Percentiles rank a stretch among this genome's conserved stretches.
Evolutionary conservation across 257 asterid genomes (phyloP).

Genomic region (Fraxinus excelsior): DNA sequence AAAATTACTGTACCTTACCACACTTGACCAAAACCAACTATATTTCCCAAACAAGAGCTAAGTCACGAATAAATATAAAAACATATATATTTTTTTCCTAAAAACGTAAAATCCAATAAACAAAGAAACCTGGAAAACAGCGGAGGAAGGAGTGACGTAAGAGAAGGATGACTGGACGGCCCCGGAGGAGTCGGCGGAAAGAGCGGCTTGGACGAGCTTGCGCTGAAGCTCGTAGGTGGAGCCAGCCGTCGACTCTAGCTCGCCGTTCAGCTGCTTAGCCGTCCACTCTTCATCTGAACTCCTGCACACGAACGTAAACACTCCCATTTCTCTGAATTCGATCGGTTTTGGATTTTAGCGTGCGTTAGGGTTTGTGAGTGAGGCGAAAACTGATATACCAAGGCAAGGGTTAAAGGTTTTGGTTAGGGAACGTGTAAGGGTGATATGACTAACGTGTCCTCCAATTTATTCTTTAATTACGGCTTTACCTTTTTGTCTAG

Average conservation of each 20-base stretch:
- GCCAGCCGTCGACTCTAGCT: conserved; percentile 50
- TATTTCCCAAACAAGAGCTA: too few relatives aligned
- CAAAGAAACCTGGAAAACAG: conserved; percentile 71
- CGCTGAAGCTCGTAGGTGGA: conserved; percentile 65
- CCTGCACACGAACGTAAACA: conserved; percentile 54
- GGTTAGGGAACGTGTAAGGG: background rate
- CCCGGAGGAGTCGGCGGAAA: conserved; percentile 65
- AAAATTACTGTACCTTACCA: background rate
- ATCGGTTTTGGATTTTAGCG: background rate
- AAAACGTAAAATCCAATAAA: background rate
- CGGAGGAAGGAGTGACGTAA: conserved; percentile 64
- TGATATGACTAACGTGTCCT: conserved; percentile 27
- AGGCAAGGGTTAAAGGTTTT: conserved; percentile 32
- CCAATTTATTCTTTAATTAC: conserved; percentile 13
- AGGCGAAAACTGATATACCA: background rate
- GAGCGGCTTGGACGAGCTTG: conserved; percentile 76
- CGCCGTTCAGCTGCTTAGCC: conserved; percentile 65
- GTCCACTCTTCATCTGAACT: conserved; percentile 55
- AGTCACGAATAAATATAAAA: background rate
- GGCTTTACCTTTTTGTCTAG: too few relatives aligned
- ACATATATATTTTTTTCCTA: background rate
- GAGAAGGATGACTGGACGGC: conserved; percentile 85
- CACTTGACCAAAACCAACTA: background rate
- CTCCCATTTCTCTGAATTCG: conserved; percentile 41
- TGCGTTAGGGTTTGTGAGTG: background rate